Evolutionary conservation across 768 basidiomycete genomes (phyloP), one percentile per base, ranked within the genome.

Genomic region (Kwoniella sp.): DNA sequence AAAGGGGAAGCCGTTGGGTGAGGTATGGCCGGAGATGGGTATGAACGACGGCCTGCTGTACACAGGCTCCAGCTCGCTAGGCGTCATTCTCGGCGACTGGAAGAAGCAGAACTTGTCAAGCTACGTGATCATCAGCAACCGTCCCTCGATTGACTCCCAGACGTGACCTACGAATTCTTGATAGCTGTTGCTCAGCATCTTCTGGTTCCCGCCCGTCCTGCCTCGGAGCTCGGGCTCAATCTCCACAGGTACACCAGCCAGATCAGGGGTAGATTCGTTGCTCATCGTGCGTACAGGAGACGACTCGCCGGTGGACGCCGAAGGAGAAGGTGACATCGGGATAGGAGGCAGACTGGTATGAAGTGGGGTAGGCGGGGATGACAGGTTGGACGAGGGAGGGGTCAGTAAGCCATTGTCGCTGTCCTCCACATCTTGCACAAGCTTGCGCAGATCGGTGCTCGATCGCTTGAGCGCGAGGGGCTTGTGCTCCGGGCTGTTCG

Each of bases 81-180:
- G 62, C 2, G 70, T 65, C 52, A 60, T 59, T 10, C 56, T 26
- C 10, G 67, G 60, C 7, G 70, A 62, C 40, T 69, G 69, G 63
- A 70, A 74, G 57, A 74, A 74, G 54, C 73, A 74, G 55, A 69
- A 74, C 29, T 62, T 63, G 26, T 69, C 63, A 17, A 73, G 57
- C 72, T 73, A 48, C 5, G 28, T 7, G 15, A 5, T 33, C 20
- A 29, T 46, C 28, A 41, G 36, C 28, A 11, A 32, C 38, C 19
- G 10, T n/a, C 19, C 51, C 11, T 36, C 15, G 8, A 36, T 10
- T 43, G n/a, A 11, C 22, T n/a, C 15, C 22, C n/a, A n/a, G n/a
- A n/a, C n/a, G n/a, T 17, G n/a, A 69, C 73, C 65, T 37, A 74
- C 70, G 41, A 74, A 70, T 42, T 70, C 68, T 42, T 70, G 65